Base-by-base conservation (phyloP, 345 rosid species). In the Boechera divaricarpa region DNA sequence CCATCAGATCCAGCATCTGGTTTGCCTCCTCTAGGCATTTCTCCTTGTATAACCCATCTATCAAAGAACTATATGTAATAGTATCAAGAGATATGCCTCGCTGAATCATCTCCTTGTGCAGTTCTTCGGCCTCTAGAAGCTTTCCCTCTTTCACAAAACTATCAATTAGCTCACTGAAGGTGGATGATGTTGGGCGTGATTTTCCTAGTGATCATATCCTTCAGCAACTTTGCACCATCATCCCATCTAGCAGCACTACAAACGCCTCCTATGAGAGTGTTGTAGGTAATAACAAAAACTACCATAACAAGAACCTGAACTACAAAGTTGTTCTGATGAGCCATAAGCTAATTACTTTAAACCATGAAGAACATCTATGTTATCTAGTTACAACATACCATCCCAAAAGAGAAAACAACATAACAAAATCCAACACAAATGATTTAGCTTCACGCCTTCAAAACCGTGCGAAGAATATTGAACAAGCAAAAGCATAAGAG, bases 151-250 rank as follows among this genome's bases (percentile, higher is more conserved):
- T 80, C 49, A 75, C 38, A 41, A 76, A 45, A 41, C 45, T 33
- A 28, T 76, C 63, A 58, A 80, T 45, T 74, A 83, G 24, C 0
- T 0, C 7, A 47, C 0, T 71, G 38, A 71, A 71, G 0, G 75
- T 71, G 67, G 67, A 59, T 0, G 1, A 15, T 16, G 57, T 59
- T 0, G 0, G 67, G 75, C 5, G 5, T 18, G 36, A 70, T 35
- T 5, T 10, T 58, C 31, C 49, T 69, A 6, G 0, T 24, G n/a
- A 64, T 28, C 84, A 83, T 80, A 42, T 80, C 86, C 18, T 35
- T 74, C 29, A 83, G 16, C 60, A 84, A 64, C 13, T 53, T n/a
- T 1, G 42, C 53, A 33, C 61, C 79, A 24, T 63, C 74, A 29
- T 73, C 6, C 74, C 73, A 64, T 33, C 63, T 33, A 2, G 83